A percentile compares a stretch with the other conserved stretches of the same genome.
These are phyloP conservation scores for Lyophyllum shimeji DNA, from an alignment of 768 basidiomycete species.

Conservation along the genomic window DNA sequence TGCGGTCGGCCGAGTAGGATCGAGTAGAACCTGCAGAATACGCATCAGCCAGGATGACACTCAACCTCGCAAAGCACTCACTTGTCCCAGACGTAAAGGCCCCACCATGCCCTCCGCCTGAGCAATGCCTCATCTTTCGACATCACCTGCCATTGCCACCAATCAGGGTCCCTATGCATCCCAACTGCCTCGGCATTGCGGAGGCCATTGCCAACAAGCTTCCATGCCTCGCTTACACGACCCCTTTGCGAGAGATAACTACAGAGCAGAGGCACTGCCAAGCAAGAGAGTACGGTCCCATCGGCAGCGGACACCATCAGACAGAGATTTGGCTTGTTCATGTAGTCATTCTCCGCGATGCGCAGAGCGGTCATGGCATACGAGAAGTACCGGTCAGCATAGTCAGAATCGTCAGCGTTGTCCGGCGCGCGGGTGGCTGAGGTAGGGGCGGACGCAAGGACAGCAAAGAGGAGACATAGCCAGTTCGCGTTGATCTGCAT, in stretches of 20 bases:
- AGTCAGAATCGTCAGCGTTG: neutral
- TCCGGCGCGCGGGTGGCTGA: neutral
- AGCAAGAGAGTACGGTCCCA: constrained; percentile 45
- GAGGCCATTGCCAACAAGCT: constrained; percentile 40
- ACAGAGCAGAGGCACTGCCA: constrained; percentile 44
- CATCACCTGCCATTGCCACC: constrained; percentile 42
- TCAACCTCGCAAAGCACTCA: constrained; percentile 19
- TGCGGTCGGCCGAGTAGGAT: constrained; percentile 45
- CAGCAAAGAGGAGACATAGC: constrained; percentile 49
- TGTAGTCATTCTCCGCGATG: constrained; percentile 44
- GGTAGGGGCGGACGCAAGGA: constrained; percentile 42
- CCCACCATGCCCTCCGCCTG: constrained; percentile 45
- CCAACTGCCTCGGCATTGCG: constrained; percentile 40
- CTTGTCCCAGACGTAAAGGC: constrained; percentile 43
- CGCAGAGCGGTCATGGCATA: constrained; percentile 45
- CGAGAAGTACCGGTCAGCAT: constrained; percentile 34
- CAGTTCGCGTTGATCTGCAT: constrained; percentile 49
- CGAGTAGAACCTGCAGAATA: constrained; percentile 35
- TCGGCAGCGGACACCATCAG: constrained; percentile 41
- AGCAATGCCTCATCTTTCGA: constrained; percentile 40
- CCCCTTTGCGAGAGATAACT: constrained; percentile 47
- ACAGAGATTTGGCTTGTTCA: constrained; percentile 32
- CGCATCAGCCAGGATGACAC: constrained; percentile 6
- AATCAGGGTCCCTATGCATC: constrained; percentile 43
- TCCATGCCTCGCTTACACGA: constrained; percentile 50